Evolutionary conservation across 257 asterid genomes (phyloP), one percentile per base, ranked within the genome.

Genomic region (Penstemon davidsonii): DNA sequence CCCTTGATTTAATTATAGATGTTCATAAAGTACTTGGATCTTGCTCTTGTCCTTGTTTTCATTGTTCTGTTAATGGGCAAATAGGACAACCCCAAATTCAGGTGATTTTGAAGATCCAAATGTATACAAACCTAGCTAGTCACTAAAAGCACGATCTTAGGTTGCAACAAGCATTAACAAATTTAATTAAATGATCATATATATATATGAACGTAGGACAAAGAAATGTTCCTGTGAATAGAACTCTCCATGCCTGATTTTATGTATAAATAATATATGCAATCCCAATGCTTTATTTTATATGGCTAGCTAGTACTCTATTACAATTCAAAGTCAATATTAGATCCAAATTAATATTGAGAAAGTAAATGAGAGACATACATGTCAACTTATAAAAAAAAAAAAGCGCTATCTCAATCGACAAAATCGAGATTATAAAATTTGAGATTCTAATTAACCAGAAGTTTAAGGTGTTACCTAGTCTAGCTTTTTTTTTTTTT

Each of bases 231-330:
- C 37, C 18, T 12, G 56, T 82, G 87, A 82, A 81, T 84, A 77
- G 87, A 84, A 84, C 78, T 77, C 84, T 84, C 85, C 77, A 77
- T 77, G 78, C 87, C 80, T 64, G 70, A 68, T 52, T 79, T 79
- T 51, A 62, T 45, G 66, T 63, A 42, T 39, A 56, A 59, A 42
- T 39, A 56, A 59, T 59, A 55, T 56, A 54, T 64, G 62, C 79
- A 57, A 76, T 71, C 78, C 77, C 80, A 55, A 75, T 53, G 56
- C 60, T 52, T 52, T 54, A 19, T 47, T n/a, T 36, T 51, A 36
- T 3, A 15, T 44, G 12, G 3, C 13, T 9, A 12, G 15, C 3
- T 44, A 33, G 40, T 36, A 41, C 46, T 39, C 7, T 56, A 40
- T 67, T n/a, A 51, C n/a, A 6, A 7, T 25, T 9, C 44, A 12